Conservation (phyloP, 2,329 filamentous ascomycete species). For the Acephala macrosclerotiorum region DNA sequence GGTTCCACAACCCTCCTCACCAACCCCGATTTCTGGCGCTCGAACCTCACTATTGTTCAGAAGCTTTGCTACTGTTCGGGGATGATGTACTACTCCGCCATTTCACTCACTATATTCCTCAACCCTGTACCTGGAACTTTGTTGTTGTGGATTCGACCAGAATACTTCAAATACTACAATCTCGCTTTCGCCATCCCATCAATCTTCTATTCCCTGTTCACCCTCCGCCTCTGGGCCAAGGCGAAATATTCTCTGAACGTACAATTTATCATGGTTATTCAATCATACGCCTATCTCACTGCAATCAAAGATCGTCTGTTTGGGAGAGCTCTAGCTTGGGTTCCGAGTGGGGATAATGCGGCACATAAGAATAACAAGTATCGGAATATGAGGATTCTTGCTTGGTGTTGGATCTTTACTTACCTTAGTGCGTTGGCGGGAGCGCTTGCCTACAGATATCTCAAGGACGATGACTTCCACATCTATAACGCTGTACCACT, state of each 20-base stretch:
- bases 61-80: slow-evolving; percentile 22
- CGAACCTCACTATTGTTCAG: slow-evolving; percentile 18
- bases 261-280: slow-evolving; percentile 26
- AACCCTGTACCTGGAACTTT: slow-evolving; percentile 22
- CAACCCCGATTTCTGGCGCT: slow-evolving; percentile 24
- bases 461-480: slow-evolving; percentile 16
- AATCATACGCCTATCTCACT: slow-evolving; percentile 23
- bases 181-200: slow-evolving; percentile 23
- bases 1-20: slow-evolving; percentile 23
- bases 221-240: slow-evolving; percentile 19
- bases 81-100: slow-evolving; percentile 26
- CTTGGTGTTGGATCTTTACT: slow-evolving; percentile 22
- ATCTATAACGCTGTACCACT: slow-evolving; percentile 18
- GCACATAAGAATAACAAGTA: slow-evolving; percentile 21
- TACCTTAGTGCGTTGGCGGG: slow-evolving; percentile 13
- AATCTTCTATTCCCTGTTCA: slow-evolving; percentile 20
- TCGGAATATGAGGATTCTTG: slow-evolving; percentile 22
- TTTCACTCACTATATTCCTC: slow-evolving; percentile 22
- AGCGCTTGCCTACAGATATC: slow-evolving; percentile 14
- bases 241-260: slow-evolving; percentile 21
- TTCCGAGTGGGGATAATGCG: slow-evolving; percentile 19
- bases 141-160: slow-evolving; percentile 21
- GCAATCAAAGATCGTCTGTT: slow-evolving; percentile 22
- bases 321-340: slow-evolving; percentile 20
- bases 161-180: slow-evolving; percentile 26